A percentile compares a stretch with the other conserved stretches of the same genome.
Conservation (phyloP, 2,329 filamentous ascomycete species). For the Raffaelea arxii region DNA sequence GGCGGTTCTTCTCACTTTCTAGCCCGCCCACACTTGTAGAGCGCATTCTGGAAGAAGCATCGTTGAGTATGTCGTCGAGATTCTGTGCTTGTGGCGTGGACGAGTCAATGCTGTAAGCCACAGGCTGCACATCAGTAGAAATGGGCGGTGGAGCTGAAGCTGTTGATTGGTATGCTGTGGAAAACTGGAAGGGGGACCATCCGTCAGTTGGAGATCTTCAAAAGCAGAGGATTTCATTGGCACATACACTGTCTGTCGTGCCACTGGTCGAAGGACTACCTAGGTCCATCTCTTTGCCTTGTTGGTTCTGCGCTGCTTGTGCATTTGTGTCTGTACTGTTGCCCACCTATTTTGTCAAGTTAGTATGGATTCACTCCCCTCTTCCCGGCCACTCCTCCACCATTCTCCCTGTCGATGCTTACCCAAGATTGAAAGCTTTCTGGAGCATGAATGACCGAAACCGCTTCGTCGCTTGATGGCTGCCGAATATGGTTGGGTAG, state of each 20-base stretch:
- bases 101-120: conserved; percentile 55
- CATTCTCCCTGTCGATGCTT: conserved; percentile 17
- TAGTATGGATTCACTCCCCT: not conserved
- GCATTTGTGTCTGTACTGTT: not conserved
- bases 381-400: not conserved
- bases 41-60: conserved; percentile 44
- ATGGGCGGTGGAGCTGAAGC: conserved; percentile 55
- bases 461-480: conserved; percentile 61
- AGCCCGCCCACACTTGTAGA: conserved; percentile 65
- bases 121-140: conserved; percentile 62
- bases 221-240: not conserved
- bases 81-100: conserved; percentile 79
- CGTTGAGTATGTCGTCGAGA: conserved; percentile 58
- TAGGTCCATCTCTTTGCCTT: not conserved
- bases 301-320: not conserved
- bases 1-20: conserved; percentile 65
- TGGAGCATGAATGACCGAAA: conserved; percentile 87
- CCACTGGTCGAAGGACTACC: not conserved
- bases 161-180: not conserved
- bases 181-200: not conserved
- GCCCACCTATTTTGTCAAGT: not conserved
- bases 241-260: not conserved
- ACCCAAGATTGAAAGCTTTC: conserved; percentile 77
- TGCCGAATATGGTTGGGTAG: conserved; percentile 48
- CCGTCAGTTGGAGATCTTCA: too few species aligned